Base-by-base conservation (phyloP, 2,329 filamentous ascomycete species). In the Neopestalotiopsis sp. region DNA sequence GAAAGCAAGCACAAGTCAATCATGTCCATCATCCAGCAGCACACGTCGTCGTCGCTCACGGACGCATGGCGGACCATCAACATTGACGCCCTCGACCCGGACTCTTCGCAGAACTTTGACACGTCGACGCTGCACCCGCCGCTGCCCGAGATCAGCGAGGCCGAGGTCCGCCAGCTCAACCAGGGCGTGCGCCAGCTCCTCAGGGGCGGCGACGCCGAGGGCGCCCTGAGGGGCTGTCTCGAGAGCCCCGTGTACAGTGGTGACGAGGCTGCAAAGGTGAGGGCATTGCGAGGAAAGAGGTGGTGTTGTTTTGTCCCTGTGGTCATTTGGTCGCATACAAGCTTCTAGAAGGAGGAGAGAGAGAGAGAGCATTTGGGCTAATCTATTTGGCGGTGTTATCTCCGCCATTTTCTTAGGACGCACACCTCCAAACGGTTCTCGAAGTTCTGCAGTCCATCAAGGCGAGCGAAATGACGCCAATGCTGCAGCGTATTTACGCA, bases 401-500 rank as follows among this genome's bases (percentile, higher is more conserved):
- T 10, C 34, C 34, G 6, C 34, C 6, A 10, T 7, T 9, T 38
- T 71, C 24, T 3, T 81, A 97, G 91, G 94, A 97, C 73, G 86
- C 94, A 38, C 94, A 98, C 80, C 85, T 97, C 72, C 90, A 93
- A 74, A 95, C 93, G 24, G 92, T 99, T 56, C 90, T 94, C 71
- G 96, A 99, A 83, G 95, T 98, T 69, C 86, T 99, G 73, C 95
- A 97, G 82, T 96, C 94, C 24, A 98, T 98, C 83, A 95, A 97
- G 80, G 94, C 96, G 78, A 93, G 93, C 75, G 96, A 99, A 75
- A 98, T 98, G 93, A 94, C 91, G 72, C 92, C 94, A 14, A 90
- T 98, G 76, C 85, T 99, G 74, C 90, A 91, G 82, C 89, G 91
- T 69, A 92, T 98, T 77, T 94, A 96, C 83, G 85, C 84, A 69